Base-by-base conservation (phyloP, 805 yeast genomes). In the Cyberlindnera bimundalis region DNA sequence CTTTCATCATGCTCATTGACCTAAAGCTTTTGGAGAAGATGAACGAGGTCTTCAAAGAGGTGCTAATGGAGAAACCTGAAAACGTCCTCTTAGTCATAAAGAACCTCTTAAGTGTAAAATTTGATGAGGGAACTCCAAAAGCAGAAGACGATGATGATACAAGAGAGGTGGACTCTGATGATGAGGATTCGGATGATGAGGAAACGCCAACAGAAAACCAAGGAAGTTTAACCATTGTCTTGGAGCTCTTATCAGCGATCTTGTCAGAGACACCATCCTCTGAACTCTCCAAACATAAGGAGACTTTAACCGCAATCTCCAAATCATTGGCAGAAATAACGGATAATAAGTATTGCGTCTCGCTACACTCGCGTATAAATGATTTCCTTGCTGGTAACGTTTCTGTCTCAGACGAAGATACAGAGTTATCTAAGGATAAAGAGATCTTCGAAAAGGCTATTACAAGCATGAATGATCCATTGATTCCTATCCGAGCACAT, bases 401-500 rank as follows among this genome's bases (percentile, higher is more conserved):
- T 16, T 29, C 14, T 16, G 8, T 5, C 6, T 2, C 35, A 12
- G 19, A 17, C 19, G 40, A 40, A n/a, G 49, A 42, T 16, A 47
- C 40, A 13, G 42, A 38, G 18, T 17, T 17, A 2, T 6, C 37
- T 10, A 41, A 56, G 7, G 74, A 80, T 34, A 59, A 59, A 20
- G 64, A 62, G 18, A 46, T 61, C 0, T 62, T 84, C 34, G 71
- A 74, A 13, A 67, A 76, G 24, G 96, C 96, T 0, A 63, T 86
- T 27, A 66, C 73, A 1, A 76, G 80, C 44, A 60, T 93, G 31
- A 79, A 78, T 41, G 96, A 90, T 60, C 84, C 90, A 0, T 63
- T 84, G 31, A 81, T 85, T 3, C 96, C 98, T 0, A 76, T 91
- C 2, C 69, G 89, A 39, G 98, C 95, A 0, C 89, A 85, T 60